A percentile compares a stretch with the other conserved stretches of the same genome.
Conservation (phyloP, 371 early-diverging fungal genomes). For the Syncephalastrum monosporum region DNA sequence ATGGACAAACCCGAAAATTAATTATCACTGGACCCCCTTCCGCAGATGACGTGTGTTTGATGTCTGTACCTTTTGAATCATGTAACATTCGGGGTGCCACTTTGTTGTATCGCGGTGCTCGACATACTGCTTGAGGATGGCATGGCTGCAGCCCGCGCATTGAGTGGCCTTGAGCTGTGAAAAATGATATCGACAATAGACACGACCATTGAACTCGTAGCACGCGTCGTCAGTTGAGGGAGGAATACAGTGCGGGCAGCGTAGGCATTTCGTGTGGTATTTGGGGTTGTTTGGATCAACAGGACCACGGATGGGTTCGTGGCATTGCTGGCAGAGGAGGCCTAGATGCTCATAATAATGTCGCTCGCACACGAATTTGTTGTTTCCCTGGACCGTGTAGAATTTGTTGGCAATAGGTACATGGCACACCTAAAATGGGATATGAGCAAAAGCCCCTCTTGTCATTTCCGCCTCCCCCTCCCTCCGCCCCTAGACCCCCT, state of each 20-base stretch:
- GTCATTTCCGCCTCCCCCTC: too few relatives aligned
- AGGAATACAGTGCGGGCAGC: constrained; percentile 18
- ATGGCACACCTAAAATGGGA: constrained; percentile 24
- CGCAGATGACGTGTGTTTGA: background rate
- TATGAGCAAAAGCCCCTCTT: too few relatives aligned
- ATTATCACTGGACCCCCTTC: background rate
- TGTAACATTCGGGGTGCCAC: constrained; percentile 99
- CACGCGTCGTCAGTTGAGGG: constrained; percentile 68
- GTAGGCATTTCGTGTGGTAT: constrained; percentile 19
- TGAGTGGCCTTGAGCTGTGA: constrained; percentile 80
- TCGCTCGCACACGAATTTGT: constrained; percentile 26
- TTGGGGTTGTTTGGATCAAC: constrained; percentile 1
- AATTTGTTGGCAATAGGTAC: constrained; percentile 23
- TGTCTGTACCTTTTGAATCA: constrained; percentile 65
- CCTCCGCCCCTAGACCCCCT: too few relatives aligned
- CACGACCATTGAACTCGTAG: constrained; percentile 85
- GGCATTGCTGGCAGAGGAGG: constrained; percentile 19
- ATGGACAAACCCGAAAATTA: constrained; percentile 11
- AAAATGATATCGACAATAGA: constrained; percentile 92
- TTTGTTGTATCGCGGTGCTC: constrained; percentile 78
- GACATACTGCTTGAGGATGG: constrained; percentile 91
- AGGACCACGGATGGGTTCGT: constrained; percentile 14
- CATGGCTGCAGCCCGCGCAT: constrained; percentile 92
- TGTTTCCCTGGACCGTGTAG: constrained; percentile 14
- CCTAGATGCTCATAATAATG: constrained; percentile 24